These are phyloP conservation scores for Thielaviopsis populi DNA, from an alignment of 2,329 filamentous ascomycete species.

Conservation along the genomic window DNA sequence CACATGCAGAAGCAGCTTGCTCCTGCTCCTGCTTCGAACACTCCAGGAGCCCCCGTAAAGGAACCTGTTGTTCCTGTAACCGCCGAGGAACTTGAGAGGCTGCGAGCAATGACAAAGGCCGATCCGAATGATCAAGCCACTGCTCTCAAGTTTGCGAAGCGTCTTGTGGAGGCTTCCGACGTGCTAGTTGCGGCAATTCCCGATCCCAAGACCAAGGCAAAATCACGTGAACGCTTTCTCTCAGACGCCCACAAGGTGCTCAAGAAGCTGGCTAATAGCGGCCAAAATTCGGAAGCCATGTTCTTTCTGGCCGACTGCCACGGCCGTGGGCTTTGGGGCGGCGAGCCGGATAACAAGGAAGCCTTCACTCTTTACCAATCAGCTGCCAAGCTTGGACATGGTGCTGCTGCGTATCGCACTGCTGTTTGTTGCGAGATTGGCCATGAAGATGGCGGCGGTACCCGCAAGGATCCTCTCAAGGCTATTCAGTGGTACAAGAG, in stretches of 20 bases:
- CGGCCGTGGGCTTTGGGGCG: slow-evolving; percentile 63
- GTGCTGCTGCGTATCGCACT: slow-evolving; percentile 78
- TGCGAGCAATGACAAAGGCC: slow-evolving; percentile 53
- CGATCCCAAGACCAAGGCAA: slow-evolving; percentile 57
- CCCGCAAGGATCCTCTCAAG: slow-evolving; percentile 77
- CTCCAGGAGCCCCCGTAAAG: slow-evolving; percentile 18
- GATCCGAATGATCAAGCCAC: slow-evolving; percentile 59
- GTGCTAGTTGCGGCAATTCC: slow-evolving; percentile 50
- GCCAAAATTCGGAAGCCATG: slow-evolving; percentile 70
- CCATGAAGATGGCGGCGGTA: slow-evolving; percentile 84
- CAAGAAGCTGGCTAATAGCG: slow-evolving; percentile 60
- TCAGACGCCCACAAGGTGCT: slow-evolving; percentile 78
- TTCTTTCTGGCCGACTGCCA: slow-evolving; percentile 87
- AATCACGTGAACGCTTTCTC: slow-evolving; percentile 69
- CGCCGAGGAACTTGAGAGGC: slow-evolving; percentile 56
- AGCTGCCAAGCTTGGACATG: slow-evolving; percentile 76
- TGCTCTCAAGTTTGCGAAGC: slow-evolving; percentile 63
- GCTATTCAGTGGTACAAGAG: slow-evolving; percentile 98
- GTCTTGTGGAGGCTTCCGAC: slow-evolving; percentile 69
- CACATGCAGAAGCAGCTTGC: slow-evolving; percentile 21
- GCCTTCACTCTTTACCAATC: slow-evolving; percentile 89
- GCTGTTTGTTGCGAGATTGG: slow-evolving; percentile 97
- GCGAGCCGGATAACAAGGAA: slow-evolving; percentile 74
- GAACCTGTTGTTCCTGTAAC: slow-evolving; percentile 48
- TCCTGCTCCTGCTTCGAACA: slow-evolving; percentile 19